Percentiles rank a stretch among this genome's conserved stretches.
Evolutionary conservation across 163 green algal species (phyloP).

Genomic region (Chlorella variabilis): DNA sequence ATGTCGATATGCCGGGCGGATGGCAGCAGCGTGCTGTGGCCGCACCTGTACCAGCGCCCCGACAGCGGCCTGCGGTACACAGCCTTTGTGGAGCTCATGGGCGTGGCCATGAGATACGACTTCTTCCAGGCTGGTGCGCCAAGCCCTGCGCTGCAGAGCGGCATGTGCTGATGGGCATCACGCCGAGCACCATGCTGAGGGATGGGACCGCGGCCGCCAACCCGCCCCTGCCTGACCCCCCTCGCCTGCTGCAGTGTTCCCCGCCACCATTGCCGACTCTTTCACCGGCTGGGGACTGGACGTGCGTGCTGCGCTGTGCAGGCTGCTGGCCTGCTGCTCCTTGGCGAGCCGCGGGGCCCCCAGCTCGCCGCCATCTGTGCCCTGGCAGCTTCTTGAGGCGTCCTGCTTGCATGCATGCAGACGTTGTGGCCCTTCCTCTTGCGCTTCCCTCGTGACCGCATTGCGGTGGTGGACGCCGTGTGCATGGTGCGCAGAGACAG

Average conservation of each 20-base stretch:
- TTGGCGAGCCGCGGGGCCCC: too few relatives aligned
- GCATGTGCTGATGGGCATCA: too few relatives aligned
- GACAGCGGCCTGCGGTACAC: not conserved
- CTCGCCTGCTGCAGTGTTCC: not conserved
- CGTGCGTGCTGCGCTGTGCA: not conserved
- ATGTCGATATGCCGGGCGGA: constrained; percentile 4
- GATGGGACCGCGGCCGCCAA: too few relatives aligned
- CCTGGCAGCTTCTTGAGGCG: too few relatives aligned
- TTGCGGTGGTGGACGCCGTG: constrained; percentile 46
- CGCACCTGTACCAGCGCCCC: not conserved
- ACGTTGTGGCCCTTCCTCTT: constrained; percentile 54
- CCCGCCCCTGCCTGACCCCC: not conserved
- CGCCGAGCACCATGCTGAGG: too few relatives aligned
- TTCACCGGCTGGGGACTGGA: constrained; percentile 6
- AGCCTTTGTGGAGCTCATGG: constrained; percentile 8
- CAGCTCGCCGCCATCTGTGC: too few relatives aligned
- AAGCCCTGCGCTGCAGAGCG: not conserved
- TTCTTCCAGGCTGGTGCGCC: constrained; percentile 14
- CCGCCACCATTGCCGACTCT: not conserved
- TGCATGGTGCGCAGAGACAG: not conserved
- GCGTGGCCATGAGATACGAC: not conserved
- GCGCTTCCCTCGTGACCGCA: constrained; percentile 36
- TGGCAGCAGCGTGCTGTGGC: not conserved
- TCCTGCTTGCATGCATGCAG: constrained; percentile 22
- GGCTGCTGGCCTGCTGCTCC: not conserved